phyloP scores from a whole-genome alignment of 2,329 filamentous ascomycete genomes.

The Phyllosticta paracitricarpa region DNA sequence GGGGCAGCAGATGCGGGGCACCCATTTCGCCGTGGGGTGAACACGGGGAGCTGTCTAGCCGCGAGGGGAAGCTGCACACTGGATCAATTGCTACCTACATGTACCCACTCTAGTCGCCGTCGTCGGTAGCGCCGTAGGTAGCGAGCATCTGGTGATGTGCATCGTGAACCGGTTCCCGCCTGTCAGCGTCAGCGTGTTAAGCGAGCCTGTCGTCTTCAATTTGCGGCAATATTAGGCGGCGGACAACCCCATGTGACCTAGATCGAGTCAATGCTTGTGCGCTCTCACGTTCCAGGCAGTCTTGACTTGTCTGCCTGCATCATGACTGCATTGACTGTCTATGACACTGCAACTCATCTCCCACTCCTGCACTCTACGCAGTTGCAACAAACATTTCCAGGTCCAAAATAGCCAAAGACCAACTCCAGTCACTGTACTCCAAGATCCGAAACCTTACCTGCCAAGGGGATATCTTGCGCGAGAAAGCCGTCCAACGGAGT shows the following conservation, averaged over 20 bases:
- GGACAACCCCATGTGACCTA: neutral
- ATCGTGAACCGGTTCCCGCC: neutral
- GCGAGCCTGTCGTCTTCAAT: neutral
- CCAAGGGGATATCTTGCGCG: neutral
- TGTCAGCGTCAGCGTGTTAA: neutral
- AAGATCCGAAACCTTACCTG: neutral
- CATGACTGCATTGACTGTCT: neutral
- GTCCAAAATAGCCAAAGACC: neutral
- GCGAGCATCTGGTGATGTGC: conserved; percentile 4
- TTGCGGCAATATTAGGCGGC: neutral
- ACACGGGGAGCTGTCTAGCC: conserved; percentile 1
- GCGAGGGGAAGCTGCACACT: neutral
- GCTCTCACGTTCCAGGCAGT: neutral
- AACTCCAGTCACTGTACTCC: neutral
- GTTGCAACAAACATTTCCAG: neutral
- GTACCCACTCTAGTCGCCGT: conserved; percentile 1
- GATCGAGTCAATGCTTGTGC: neutral
- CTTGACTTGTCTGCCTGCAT: neutral
- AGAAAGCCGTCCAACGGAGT: neutral
- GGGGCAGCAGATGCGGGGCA: conserved; percentile 2
- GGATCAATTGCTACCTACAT: conserved; percentile 1
- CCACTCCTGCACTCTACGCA: neutral
- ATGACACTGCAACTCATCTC: neutral
- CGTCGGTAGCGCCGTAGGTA: neutral
- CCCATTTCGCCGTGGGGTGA: neutral